Base-by-base conservation (phyloP, 192 early-diverging fungal species). In the Backusella circina region DNA sequence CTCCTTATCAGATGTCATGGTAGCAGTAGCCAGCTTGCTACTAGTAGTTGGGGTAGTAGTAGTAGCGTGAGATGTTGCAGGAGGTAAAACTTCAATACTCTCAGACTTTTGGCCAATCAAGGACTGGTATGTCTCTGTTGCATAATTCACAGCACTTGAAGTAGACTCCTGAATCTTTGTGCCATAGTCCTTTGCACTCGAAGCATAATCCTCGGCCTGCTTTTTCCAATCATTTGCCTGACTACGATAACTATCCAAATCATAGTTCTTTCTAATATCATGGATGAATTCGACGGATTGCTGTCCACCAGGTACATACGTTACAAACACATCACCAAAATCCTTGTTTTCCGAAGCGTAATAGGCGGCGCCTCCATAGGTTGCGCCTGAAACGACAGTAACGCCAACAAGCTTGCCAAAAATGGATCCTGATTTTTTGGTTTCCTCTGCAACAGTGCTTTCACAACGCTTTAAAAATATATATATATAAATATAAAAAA, bases 241-340 rank as follows among this genome's bases (percentile, higher is more conserved):
- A 18, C 76, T 26, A 39, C 64, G 73, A 35, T 79, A 79, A 3
- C 26, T 21, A 16, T 76, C 70, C 50, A 80, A 65, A 74, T 84
- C 82, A 28, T 84, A 75, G 74, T 84, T 88, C 41, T 82, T 82
- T 26, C 86, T 75, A 33, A 88, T 74, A 71, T 87, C 80, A 37
- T 84, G 79, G 30, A 86, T 83, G 71, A 86, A 86, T 65, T 85
- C 80, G 70, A 89, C 80, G 39, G 87, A 79, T 66, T 80, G 77
- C 37, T 83, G 73, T 50, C 82, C 90, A 9, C 88, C 88, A 57
- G 89, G 91, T 41, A 92, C 84, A 71, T 85, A 82, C 21, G 82
- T 77, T 32, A 85, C 86, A 70, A 93, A 93, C 35, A 71, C 50
- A 37, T 86, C 80, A 31, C 82, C 87, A 77, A 94, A 91, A n/a